A percentile compares a stretch with the other conserved stretches of the same genome.
Conservation (phyloP, 1,139 yeast genomes). For the Saccharomyces hybrid region DNA sequence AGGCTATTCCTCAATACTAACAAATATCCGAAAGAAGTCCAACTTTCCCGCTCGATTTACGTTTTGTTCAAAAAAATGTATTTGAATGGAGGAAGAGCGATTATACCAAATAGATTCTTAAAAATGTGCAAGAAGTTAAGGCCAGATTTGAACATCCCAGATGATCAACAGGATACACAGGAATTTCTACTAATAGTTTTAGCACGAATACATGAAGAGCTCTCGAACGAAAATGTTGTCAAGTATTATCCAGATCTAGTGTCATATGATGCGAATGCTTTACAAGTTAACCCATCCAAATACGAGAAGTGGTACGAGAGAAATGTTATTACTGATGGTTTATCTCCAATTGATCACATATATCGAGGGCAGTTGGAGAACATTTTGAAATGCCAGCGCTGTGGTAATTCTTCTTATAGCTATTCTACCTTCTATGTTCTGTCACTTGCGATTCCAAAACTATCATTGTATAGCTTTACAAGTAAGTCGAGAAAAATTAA, state of each 20-base stretch:
- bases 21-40: constrained; percentile 27
- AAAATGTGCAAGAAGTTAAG: constrained; percentile 44
- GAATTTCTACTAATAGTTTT: constrained; percentile 58
- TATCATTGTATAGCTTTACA: constrained; percentile 14
- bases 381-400: constrained; percentile 49
- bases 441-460: constrained; percentile 55
- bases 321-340: constrained; percentile 46
- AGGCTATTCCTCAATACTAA: constrained; percentile 35
- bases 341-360: constrained; percentile 52
- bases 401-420: constrained; percentile 49
- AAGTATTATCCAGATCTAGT: constrained; percentile 32
- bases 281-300: constrained; percentile 35
- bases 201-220: constrained; percentile 61
- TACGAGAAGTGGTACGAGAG: constrained; percentile 52
- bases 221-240: constrained; percentile 37
- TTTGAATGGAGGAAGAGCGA: constrained; percentile 47
- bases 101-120: constrained; percentile 55
- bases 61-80: constrained; percentile 40
- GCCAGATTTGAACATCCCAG: constrained; percentile 57
- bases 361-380: constrained; percentile 62
- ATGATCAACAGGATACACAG: constrained; percentile 68
- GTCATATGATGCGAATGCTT: constrained; percentile 31
- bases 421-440: constrained; percentile 54
- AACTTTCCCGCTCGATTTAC: constrained; percentile 41
- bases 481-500: constrained; percentile 32